Base-by-base conservation (phyloP, 768 basidiomycete species). In the Amanita polypyramis region DNA sequence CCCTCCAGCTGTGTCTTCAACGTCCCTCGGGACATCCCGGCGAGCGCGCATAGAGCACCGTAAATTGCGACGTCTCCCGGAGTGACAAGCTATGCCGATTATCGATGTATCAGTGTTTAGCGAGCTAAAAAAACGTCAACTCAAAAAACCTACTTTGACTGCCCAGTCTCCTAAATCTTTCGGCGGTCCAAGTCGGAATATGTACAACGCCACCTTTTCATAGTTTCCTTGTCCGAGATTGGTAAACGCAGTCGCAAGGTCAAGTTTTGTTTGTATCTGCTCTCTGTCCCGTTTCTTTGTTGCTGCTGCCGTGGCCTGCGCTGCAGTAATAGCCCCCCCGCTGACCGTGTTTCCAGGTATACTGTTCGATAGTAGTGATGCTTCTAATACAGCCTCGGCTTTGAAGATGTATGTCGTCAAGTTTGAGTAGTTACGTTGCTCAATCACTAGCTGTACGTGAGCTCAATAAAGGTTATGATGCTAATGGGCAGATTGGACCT, bases 331-430 rank as follows among this genome's bases (percentile, higher is more conserved):
- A 12, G 60, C 37, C 9, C 54, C 47, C 1, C 52, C 52, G 35
- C 47, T 51, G 43, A 56, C 59, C 19, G 55, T 25, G 12, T 51
- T 33, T 8, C 54, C 43, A 12, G 57, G 51, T 44, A 55, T 51
- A 30, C 55, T 52, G 14, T 64, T 53, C 8, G 62, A 54, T 11
- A 66, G 64, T 1, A 67, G 54, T 1, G 75, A 64, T 2, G 79
- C 77, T 34, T 95, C 92, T 20, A 96, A 71, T 0, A 90, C 86
- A 0, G 89, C 82, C 51, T 96, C 93, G n/a, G 92, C 91, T 65
- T 96, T 96, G 76, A 85, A 90, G 23, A 96, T 80, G 60, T 96
- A 94, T n/a, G 87, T 92, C 6, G 85, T 74, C 30, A 96, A 75
- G 57, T 92, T 88, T 2, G 85, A 69, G 62, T 92, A 93, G 62